phyloP scores from a whole-genome alignment of 78 protist species.

The Salpingoeca rosetta region DNA sequence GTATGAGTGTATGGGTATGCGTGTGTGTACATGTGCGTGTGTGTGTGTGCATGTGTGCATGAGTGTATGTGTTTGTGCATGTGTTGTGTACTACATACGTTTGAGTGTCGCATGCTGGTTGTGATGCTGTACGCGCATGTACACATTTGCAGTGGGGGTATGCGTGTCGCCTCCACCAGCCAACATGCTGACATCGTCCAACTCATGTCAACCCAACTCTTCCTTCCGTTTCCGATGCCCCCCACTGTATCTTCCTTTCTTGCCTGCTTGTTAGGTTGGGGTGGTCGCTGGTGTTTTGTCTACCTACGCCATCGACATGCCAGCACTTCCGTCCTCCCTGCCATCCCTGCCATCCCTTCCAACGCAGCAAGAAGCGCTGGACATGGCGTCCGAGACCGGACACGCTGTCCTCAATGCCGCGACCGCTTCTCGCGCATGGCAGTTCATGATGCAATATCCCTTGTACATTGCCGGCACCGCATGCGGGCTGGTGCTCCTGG shows the following conservation, averaged over 20 bases:
- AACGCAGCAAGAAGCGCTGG: no score
- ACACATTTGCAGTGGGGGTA: background rate
- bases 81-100: background rate
- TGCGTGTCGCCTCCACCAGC: background rate
- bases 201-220: background rate
- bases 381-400: no score
- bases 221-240: background rate
- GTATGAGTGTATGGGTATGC: background rate
- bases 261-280: no score
- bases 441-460: no score
- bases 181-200: conserved; percentile 25
- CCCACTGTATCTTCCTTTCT: background rate
- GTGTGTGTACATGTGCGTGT: background rate
- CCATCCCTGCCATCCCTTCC: no score
- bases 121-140: background rate
- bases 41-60: conserved; percentile 8
- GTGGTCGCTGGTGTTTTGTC: no score
- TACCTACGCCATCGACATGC: no score
- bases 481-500: background rate
- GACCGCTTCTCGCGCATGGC: no score
- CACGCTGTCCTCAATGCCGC: no score
- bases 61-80: background rate
- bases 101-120: background rate
- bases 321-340: no score
- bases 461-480: background rate